phyloP scores from a whole-genome alignment of 2,329 filamentous ascomycete species.

The Fusarium decemcellulare region DNA sequence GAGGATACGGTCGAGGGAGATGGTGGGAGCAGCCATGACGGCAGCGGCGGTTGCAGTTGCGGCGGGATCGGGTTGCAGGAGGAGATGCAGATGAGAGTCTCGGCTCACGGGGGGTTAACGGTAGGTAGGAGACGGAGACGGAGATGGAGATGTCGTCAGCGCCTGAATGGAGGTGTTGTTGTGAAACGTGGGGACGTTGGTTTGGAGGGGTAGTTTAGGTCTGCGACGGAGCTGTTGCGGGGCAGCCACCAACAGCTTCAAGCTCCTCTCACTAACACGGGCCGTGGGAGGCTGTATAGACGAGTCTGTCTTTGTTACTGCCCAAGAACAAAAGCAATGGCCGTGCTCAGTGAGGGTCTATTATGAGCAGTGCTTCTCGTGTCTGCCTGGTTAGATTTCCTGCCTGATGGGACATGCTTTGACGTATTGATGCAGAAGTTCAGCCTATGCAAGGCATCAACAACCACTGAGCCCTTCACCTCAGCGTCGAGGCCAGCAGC shows the following conservation, averaged over 20 bases:
- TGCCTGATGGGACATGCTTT: no score
- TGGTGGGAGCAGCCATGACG: slow-evolving; percentile 59
- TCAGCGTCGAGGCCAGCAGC: no score
- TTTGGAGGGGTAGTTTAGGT: slow-evolving; percentile 30
- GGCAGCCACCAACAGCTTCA: slow-evolving; percentile 24
- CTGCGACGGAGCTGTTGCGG: slow-evolving; percentile 30
- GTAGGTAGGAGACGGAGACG: background rate
- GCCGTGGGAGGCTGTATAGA: no score
- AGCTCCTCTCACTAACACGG: slow-evolving; percentile 7
- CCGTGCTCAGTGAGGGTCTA: no score
- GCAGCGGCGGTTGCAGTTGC: background rate
- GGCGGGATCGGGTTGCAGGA: slow-evolving; percentile 4
- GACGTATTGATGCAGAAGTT: no score
- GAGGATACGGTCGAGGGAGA: slow-evolving; percentile 78
- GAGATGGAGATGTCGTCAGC: slow-evolving; percentile 24
- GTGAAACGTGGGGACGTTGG: slow-evolving; percentile 32
- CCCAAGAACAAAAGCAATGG: no score
- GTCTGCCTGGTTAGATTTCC: no score
- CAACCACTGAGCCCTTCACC: no score
- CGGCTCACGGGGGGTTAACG: slow-evolving; percentile 4
- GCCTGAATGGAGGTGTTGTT: slow-evolving; percentile 24
- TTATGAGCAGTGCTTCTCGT: no score
- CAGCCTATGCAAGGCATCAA: no score
- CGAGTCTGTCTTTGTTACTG: no score
- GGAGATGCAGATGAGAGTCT: slow-evolving; percentile 9